phyloP scores from a whole-genome alignment of 2,329 filamentous ascomycete genomes.

The Scopulariopsis brevicaulis region DNA sequence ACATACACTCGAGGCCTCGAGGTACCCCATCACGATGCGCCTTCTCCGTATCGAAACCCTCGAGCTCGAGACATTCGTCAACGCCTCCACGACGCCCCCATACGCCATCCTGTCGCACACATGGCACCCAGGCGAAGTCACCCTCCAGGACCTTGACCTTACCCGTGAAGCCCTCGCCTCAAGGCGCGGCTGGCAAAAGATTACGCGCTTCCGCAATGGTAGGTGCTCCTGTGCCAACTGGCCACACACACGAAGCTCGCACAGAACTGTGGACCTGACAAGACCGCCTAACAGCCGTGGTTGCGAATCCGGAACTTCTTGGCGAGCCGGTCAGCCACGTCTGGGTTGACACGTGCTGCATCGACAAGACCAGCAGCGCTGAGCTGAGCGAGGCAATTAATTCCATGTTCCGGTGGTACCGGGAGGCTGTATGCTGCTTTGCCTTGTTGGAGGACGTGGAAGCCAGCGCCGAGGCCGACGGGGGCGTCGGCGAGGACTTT shows the following conservation, averaged over 20 bases:
- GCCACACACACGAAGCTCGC: too few relatives aligned
- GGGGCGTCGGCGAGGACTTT: constrained; percentile 1
- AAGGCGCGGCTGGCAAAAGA: constrained; percentile 1
- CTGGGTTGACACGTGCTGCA: constrained; percentile 20
- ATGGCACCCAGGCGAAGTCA: constrained; percentile 15
- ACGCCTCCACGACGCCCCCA: constrained; percentile 6
- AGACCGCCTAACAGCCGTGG: neutral
- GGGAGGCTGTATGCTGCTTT: constrained; percentile 13
- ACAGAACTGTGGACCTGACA: too few relatives aligned
- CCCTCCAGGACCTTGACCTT: constrained; percentile 13
- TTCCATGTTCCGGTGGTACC: constrained; percentile 21
- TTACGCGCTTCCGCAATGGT: constrained; percentile 6
- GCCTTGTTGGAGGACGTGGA: constrained; percentile 13
- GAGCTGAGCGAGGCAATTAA: constrained; percentile 13
- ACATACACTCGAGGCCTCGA: neutral
- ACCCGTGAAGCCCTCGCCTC: neutral
- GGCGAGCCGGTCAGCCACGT: constrained; percentile 11
- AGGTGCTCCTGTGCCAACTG: too few relatives aligned
- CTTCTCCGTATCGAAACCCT: constrained; percentile 7
- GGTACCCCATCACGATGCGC: constrained; percentile 16
- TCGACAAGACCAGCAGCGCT: constrained; percentile 18
- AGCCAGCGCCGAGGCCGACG: neutral
- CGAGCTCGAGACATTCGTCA: constrained; percentile 4
- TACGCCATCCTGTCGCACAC: constrained; percentile 19
- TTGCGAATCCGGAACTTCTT: neutral